Evolutionary conservation across 2,329 filamentous ascomycete species (phyloP), one percentile per base, ranked within the genome.

Genomic region (Aspergillus fijiensis): DNA sequence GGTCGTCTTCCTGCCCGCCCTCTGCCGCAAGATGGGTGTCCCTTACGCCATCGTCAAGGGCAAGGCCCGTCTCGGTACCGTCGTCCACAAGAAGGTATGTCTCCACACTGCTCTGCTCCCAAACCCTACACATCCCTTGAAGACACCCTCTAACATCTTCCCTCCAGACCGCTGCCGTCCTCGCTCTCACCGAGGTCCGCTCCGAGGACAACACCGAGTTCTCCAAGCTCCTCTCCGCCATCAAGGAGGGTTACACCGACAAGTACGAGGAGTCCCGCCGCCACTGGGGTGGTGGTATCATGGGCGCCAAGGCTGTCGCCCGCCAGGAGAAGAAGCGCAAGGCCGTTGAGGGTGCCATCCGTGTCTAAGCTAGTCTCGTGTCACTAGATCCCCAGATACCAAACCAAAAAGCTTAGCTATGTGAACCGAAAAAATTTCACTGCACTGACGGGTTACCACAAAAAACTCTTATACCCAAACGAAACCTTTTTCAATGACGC

Each of bases 11-110:
- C 88, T 99, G 68, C 95, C 95, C 71, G 93, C 95, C 76, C 91
- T 99, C 72, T 99, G 95, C 91, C 91, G 94, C 83, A 99, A 99
- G 91, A 99, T 99, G 94, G 96, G 96, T 84, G 89, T 97, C 73
- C 95, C 96, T 68, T 99, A 98, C 81, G 95, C 93, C 78, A 98
- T 99, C 74, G 88, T 99, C 79, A 99, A 99, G 91, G 95, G 95
- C 85, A 99, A 99, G 91, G 95, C 95, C 72, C 89, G 95, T 84
- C 91, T 99, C 75, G 95, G 95, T 73, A 98, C 95, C 64, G 94
- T 99, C 72, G 94, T 99, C 70, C 94, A 99, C 90, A 97, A 99
- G 90, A 99, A 99, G 89, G 90, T 92, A 75, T 64, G 81, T 33
- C 3, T 23, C 23, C 23, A 5, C 1, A 4, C 23, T 23, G 23